Conservation (phyloP, 495 filamentous ascomycete species). For the Oidiodendron maius region DNA sequence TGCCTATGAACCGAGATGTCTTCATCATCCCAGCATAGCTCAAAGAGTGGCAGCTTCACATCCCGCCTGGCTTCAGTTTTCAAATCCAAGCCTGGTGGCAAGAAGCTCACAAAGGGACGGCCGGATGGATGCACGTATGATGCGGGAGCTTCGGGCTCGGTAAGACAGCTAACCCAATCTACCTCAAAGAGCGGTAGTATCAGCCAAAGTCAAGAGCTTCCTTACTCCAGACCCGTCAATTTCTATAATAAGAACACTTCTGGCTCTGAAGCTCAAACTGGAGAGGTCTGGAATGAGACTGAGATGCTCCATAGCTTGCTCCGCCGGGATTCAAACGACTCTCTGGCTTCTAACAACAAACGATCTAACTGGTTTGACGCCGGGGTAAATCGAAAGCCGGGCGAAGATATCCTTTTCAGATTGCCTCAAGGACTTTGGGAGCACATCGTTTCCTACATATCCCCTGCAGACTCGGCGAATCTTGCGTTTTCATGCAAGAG, state of each 20-base stretch:
- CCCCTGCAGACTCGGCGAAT: constrained; percentile 37
- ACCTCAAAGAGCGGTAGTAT: too few relatives aligned
- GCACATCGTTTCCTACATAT: constrained; percentile 32
- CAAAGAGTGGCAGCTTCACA: too few relatives aligned
- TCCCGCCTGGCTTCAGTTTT: too few relatives aligned
- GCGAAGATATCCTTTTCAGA: constrained; percentile 38
- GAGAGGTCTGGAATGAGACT: constrained; percentile 42
- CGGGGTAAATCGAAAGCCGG: constrained; percentile 27
- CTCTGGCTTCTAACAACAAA: constrained; percentile 11
- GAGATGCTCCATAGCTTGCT: constrained; percentile 41
- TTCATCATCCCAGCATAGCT: too few relatives aligned
- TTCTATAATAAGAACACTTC: not conserved
- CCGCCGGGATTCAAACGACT: constrained; percentile 26
- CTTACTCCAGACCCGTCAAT: too few relatives aligned
- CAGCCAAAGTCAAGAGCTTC: too few relatives aligned
- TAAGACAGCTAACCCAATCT: too few relatives aligned
- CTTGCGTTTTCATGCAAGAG: constrained; percentile 42
- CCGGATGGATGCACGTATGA: too few relatives aligned
- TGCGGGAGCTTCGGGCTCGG: too few relatives aligned
- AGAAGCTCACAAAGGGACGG: too few relatives aligned
- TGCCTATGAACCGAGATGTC: too few relatives aligned
- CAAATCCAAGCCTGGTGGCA: too few relatives aligned
- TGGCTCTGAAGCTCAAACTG: constrained; percentile 38
- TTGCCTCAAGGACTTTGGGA: constrained; percentile 40
- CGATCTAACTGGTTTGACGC: not conserved